Percentiles rank a stretch among this genome's conserved stretches.
phyloP scores from a whole-genome alignment of 1,284 basidiomycete species.

The Trichosporon sp. region DNA sequence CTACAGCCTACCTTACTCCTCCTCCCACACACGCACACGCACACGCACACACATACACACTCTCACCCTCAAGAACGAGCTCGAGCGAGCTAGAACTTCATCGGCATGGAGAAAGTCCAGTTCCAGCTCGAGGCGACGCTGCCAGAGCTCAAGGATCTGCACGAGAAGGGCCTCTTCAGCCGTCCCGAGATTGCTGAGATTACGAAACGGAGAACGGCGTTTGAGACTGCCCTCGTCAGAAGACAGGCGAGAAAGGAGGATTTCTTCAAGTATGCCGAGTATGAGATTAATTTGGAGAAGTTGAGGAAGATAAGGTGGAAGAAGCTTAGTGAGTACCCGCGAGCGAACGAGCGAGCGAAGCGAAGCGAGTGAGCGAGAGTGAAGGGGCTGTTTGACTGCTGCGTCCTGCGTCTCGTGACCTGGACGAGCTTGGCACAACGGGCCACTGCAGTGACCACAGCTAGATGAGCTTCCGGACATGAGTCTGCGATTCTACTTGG shows the following conservation, averaged over 20 bases:
- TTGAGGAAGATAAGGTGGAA: slow-evolving; percentile 68
- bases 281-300: slow-evolving; percentile 83
- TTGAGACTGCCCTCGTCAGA: slow-evolving; percentile 77
- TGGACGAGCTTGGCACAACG: too few relatives aligned
- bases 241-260: slow-evolving; percentile 78
- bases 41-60: too few relatives aligned
- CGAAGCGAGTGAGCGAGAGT: too few relatives aligned
- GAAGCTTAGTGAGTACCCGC: slow-evolving; percentile 59
- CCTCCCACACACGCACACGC: too few relatives aligned
- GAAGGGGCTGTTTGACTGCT: too few relatives aligned
- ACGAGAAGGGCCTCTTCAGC: slow-evolving; percentile 73
- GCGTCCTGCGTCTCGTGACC: too few relatives aligned
- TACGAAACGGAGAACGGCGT: slow-evolving; percentile 73
- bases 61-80: too few relatives aligned
- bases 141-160: slow-evolving; percentile 89
- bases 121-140: slow-evolving; percentile 95
- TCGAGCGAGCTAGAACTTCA: too few relatives aligned
- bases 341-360: neutral
- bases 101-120: slow-evolving; percentile 81
- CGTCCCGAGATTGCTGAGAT: slow-evolving; percentile 71
- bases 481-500: too few relatives aligned
- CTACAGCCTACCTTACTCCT: too few relatives aligned
- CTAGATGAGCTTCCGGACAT: too few relatives aligned
- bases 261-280: slow-evolving; percentile 83
- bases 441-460: too few relatives aligned